These are phyloP conservation scores for Pestalotiopsis sp. DNA, from an alignment of 2,329 filamentous ascomycete species.

Conservation along the genomic window DNA sequence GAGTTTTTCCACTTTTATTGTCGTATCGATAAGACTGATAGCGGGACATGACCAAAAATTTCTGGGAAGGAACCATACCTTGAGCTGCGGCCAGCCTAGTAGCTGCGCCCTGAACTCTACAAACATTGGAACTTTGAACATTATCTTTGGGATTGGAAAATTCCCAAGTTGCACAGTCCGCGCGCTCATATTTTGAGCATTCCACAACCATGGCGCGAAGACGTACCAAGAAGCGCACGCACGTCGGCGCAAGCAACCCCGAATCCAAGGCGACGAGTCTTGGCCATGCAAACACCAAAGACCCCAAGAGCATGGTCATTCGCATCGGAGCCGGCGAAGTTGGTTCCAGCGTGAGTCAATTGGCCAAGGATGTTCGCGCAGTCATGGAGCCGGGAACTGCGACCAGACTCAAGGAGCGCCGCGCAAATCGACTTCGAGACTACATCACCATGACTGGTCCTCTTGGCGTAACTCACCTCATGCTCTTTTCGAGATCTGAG, in stretches of 20 bases:
- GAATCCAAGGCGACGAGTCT: conserved; percentile 53
- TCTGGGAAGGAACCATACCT: conserved; percentile 1
- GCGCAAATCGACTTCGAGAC: conserved; percentile 85
- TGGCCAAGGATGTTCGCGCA: conserved; percentile 85
- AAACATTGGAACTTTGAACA: neutral
- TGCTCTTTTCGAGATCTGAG: conserved; percentile 89
- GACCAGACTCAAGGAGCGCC: conserved; percentile 83
- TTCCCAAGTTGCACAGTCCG: neutral
- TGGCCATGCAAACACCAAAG: conserved; percentile 65
- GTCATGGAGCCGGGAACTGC: conserved; percentile 98
- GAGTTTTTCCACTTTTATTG: neutral
- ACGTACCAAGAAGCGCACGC: conserved; percentile 87
- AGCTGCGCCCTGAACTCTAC: neutral
- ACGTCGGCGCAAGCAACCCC: conserved; percentile 68
- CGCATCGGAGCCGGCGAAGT: conserved; percentile 94
- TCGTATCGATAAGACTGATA: conserved; percentile 3
- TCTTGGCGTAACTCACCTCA: conserved; percentile 86
- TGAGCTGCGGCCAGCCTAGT: conserved; percentile 2
- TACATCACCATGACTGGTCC: conserved; percentile 96
- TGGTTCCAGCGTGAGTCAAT: conserved; percentile 85
- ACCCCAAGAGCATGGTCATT: conserved; percentile 98
- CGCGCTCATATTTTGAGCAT: neutral
- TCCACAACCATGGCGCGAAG: conserved; percentile 69
- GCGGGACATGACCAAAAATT: conserved; percentile 17
- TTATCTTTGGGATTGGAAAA: conserved; percentile 7